Conservation (phyloP, 495 filamentous ascomycete genomes). For the Hypoxylon perforatum region DNA sequence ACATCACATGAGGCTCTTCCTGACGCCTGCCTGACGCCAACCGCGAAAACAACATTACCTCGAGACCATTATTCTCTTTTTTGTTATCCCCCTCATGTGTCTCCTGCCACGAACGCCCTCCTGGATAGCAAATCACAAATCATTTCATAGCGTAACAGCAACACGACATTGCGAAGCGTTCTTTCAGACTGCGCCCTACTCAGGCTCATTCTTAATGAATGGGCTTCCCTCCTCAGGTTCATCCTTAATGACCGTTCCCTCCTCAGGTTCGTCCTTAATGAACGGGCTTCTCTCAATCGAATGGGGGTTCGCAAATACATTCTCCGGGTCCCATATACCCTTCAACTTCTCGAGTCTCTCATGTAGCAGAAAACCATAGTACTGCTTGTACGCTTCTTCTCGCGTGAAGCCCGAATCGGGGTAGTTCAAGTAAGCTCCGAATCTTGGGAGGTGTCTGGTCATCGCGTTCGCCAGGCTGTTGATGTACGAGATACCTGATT, state of each 20-base stretch:
- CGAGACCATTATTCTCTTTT: too few relatives aligned
- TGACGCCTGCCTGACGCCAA: too few relatives aligned
- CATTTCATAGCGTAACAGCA: background rate
- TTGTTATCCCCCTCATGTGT: background rate
- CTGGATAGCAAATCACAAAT: background rate
- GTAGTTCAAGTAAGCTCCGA: slow-evolving; percentile 69
- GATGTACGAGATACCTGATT: slow-evolving; percentile 53
- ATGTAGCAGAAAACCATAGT: slow-evolving; percentile 59
- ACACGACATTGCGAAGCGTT: background rate
- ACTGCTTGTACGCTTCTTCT: slow-evolving; percentile 53
- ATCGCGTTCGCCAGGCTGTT: slow-evolving; percentile 53
- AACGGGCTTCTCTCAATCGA: slow-evolving; percentile 52
- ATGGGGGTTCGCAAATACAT: slow-evolving; percentile 67
- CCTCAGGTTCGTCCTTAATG: too few relatives aligned
- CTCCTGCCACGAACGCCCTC: background rate
- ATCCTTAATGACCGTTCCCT: too few relatives aligned
- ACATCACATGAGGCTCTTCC: too few relatives aligned
- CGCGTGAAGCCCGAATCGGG: slow-evolving; percentile 65
- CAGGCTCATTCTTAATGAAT: too few relatives aligned
- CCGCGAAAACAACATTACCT: too few relatives aligned
- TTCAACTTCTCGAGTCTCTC: slow-evolving; percentile 56
- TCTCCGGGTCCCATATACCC: slow-evolving; percentile 55
- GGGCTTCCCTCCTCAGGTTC: too few relatives aligned
- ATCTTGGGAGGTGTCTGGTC: slow-evolving; percentile 40
- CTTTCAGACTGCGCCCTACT: background rate